These are phyloP conservation scores for Linnemannia zychae DNA, from an alignment of 192 early-diverging fungal species.

Conservation along the genomic window DNA sequence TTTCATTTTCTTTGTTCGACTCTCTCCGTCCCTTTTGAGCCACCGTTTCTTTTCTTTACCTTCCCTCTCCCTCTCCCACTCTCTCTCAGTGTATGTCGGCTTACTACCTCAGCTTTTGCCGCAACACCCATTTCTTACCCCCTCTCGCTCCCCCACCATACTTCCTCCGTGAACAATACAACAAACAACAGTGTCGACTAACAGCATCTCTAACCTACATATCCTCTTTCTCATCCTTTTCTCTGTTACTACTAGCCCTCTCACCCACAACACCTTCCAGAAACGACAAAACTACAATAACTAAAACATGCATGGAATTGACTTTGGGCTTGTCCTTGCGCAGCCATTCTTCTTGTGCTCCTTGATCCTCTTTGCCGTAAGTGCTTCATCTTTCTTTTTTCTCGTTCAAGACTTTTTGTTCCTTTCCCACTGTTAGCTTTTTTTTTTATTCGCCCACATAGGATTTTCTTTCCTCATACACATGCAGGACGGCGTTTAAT, in stretches of 20 bases:
- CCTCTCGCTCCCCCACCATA: neutral
- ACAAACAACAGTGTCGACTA: neutral
- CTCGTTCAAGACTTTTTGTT: neutral
- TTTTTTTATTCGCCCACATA: neutral
- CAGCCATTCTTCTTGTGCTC: constrained; percentile 53
- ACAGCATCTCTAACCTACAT: neutral
- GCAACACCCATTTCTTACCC: neutral
- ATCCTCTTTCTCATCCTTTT: neutral
- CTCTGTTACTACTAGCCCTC: neutral
- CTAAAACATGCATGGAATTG: constrained; percentile 27
- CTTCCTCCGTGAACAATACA: neutral
- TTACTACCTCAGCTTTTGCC: neutral
- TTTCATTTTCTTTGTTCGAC: neutral
- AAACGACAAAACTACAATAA: constrained; percentile 5
- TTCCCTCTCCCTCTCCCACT: neutral
- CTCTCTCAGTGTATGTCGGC: neutral
- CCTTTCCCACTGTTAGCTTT: too few relatives aligned
- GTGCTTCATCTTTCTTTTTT: neutral
- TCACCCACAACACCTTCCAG: neutral
- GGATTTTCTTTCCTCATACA: neutral
- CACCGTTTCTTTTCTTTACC: neutral
- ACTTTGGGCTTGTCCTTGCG: constrained; percentile 31
- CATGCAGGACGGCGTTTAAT: neutral
- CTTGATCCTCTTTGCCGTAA: constrained; percentile 47
- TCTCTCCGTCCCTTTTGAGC: neutral